phyloP scores from a whole-genome alignment of 2,329 filamentous ascomycete species.

The Penicillium paneum region DNA sequence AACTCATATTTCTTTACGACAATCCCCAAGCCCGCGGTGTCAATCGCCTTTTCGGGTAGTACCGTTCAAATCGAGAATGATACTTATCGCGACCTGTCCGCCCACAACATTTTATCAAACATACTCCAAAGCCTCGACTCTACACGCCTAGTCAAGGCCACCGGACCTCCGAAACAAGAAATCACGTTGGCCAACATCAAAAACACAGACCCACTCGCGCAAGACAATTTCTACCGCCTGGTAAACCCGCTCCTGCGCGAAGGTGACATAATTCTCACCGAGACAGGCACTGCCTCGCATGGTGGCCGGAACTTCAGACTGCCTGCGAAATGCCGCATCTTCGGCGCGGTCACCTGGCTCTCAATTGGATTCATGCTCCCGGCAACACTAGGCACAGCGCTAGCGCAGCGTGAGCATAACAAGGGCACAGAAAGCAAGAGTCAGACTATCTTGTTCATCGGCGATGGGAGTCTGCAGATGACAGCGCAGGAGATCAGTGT shows the following conservation, averaged over 20 bases:
- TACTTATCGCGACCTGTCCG: constrained; percentile 71
- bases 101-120: constrained; percentile 74
- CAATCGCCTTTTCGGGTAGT: constrained; percentile 77
- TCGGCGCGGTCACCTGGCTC: constrained; percentile 56
- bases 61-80: constrained; percentile 72
- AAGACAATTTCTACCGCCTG: constrained; percentile 50
- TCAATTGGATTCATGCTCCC: constrained; percentile 62
- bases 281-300: constrained; percentile 58
- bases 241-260: constrained; percentile 48
- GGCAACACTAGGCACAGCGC: constrained; percentile 54
- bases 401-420: constrained; percentile 44
- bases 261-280: constrained; percentile 56
- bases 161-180: constrained; percentile 21
- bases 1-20: constrained; percentile 72
- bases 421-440: constrained; percentile 25
- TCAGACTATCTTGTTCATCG: constrained; percentile 58
- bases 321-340: constrained; percentile 48
- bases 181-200: constrained; percentile 37
- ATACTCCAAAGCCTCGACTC: constrained; percentile 61
- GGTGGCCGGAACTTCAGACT: constrained; percentile 53
- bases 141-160: constrained; percentile 52
- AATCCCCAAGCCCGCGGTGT: constrained; percentile 69
- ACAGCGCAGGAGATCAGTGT: constrained; percentile 65
- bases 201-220: constrained; percentile 44
- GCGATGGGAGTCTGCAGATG: constrained; percentile 64